Evolutionary conservation across 352 stramenopile species (phyloP).

Genomic region (Phytophthora ohioensis): DNA sequence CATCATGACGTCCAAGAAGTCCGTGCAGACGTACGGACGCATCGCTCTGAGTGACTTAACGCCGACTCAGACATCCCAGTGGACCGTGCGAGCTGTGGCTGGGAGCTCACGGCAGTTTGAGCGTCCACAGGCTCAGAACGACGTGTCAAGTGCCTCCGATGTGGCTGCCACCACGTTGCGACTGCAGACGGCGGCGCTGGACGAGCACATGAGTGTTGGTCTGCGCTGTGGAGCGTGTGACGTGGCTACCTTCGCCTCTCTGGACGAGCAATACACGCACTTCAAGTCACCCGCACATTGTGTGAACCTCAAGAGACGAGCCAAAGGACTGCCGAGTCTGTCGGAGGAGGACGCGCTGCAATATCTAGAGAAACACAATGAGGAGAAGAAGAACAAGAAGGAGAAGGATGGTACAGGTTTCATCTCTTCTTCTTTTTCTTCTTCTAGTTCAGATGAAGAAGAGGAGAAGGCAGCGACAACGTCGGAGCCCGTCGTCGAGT

Average conservation of each 20-base stretch:
- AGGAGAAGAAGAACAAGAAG: conserved; percentile 37
- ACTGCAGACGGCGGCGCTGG: conserved; percentile 43
- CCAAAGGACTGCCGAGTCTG: conserved; percentile 57
- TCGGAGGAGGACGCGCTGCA: conserved; percentile 48
- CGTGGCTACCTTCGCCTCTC: conserved; percentile 64
- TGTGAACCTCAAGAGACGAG: conserved; percentile 83
- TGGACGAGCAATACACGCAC: conserved; percentile 87
- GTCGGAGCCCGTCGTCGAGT: conserved; percentile 80
- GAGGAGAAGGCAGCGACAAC: conserved; percentile 59
- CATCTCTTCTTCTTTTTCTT: conserved; percentile 47
- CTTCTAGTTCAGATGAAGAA: conserved; percentile 60
- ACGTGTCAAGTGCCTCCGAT: conserved; percentile 10
- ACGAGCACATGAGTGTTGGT: conserved; percentile 48
- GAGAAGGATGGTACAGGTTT: conserved; percentile 36
- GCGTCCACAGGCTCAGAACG: conserved; percentile 19
- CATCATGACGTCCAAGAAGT: conserved; percentile 33
- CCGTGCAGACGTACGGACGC: conserved; percentile 58
- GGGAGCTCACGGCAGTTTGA: conserved; percentile 61
- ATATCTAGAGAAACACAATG: conserved; percentile 25
- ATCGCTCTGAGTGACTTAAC: conserved; percentile 73
- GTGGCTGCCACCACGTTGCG: conserved; percentile 37
- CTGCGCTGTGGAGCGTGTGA: conserved; percentile 84
- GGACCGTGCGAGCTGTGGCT: conserved; percentile 69
- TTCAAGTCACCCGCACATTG: conserved; percentile 89
- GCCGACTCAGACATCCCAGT: conserved; percentile 50